Evolutionary conservation across 352 stramenopile species (phyloP), one percentile per base, ranked within the genome.

Genomic region (Globisporangium ultimum): DNA sequence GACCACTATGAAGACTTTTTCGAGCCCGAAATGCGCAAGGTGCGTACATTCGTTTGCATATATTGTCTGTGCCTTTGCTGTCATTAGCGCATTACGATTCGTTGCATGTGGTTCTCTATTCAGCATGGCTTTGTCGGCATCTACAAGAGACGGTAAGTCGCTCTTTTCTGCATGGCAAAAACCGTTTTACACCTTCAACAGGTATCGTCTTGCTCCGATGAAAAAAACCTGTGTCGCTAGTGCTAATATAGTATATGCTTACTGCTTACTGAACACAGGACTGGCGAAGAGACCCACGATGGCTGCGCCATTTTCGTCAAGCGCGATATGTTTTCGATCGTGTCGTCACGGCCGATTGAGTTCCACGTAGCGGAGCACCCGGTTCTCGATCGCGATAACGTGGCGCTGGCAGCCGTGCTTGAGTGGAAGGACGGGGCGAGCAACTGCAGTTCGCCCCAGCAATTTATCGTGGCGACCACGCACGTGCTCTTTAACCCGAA

Each of bases 1-100:
- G 80, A 90, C 62, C 80, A 90, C 53, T 90, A 73, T 47, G 72
- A 78, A 14, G 74, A 87, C 56, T 90, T 84, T 47, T 90, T 90
- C 54, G 78, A 84, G 62, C 76, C 76, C 0, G 80, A 80, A 55
- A 46, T 90, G 51, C 56, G 63, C 48, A 79, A 83, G 60, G 52
- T 67, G 58, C 32, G 11, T 15, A 18, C 6, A 1, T 10, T 41
- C 22, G 12, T 36, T 22, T 45, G 7, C 28, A 48, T 47, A 8
- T 45, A 9, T n/a, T 18, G 13, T 40, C 15, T 24, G 18, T 34
- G 12, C 41, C 11, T 57, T 47, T 4, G 17, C 32, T 52, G 34
- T 38, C 40, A 21, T 36, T n/a, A 42, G 17, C 9, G 17, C 2
- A 50, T 55, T n/a, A n/a, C n/a, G n/a, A n/a, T n/a, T n/a, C n/a